Percentiles rank a stretch among this genome's conserved stretches.
Evolutionary conservation across 2,329 filamentous ascomycete genomes (phyloP).

Genomic region (Fusarium dlaminii): DNA sequence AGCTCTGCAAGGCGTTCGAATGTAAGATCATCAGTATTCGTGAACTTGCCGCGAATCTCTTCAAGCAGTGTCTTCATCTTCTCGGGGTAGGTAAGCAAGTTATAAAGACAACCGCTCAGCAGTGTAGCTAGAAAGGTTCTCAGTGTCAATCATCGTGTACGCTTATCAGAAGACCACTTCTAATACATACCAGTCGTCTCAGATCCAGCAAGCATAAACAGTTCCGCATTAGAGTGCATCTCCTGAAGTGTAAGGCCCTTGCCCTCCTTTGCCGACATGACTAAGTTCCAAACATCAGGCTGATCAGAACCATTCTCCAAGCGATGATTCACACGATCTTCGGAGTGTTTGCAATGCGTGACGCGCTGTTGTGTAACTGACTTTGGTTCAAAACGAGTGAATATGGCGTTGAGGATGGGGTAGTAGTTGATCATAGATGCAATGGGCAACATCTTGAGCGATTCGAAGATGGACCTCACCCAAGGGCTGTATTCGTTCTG

Average conservation of each 20-base stretch:
- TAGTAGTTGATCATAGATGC: conserved; percentile 6
- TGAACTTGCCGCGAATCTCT: not conserved
- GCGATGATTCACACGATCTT: not conserved
- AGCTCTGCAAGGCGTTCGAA: not conserved
- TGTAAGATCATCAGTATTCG: not conserved
- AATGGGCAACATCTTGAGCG: not conserved
- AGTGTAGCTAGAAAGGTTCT: conserved; percentile 5
- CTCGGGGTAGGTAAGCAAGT: not conserved
- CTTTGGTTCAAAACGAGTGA: conserved; percentile 5
- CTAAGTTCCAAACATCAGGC: conserved; percentile 20
- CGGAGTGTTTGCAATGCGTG: conserved; percentile 2
- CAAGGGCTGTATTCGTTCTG: conserved; percentile 40
- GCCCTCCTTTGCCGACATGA: conserved; percentile 7
- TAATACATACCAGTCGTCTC: conserved; percentile 1
- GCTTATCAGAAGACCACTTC: fast-evolving
- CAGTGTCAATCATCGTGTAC: too few species aligned
- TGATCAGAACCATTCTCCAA: conserved; percentile 12
- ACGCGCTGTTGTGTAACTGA: not conserved
- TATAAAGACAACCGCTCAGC: not conserved
- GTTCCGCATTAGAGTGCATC: conserved; percentile 18
- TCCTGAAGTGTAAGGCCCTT: conserved; percentile 13
- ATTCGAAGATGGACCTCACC: conserved; percentile 39
- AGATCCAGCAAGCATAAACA: conserved; percentile 24
- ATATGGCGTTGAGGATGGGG: not conserved
- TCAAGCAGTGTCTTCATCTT: not conserved